These are phyloP conservation scores for Sclerotinia borealis DNA, from an alignment of 2,329 filamentous ascomycete species.

Conservation along the genomic window DNA sequence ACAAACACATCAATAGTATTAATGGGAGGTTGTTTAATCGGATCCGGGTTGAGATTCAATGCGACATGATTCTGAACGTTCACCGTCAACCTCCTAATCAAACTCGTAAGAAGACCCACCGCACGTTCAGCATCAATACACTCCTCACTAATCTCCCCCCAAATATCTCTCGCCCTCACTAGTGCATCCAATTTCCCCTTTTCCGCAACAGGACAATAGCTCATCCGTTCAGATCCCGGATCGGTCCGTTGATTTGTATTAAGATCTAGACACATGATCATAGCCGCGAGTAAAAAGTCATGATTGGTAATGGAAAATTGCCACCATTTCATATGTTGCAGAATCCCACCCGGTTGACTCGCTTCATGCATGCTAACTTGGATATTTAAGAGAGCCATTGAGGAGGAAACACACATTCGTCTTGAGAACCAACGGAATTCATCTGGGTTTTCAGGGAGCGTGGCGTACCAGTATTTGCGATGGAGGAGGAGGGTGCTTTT, in stretches of 20 bases:
- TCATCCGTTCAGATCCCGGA: not conserved
- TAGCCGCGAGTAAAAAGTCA: slow-evolving; percentile 55
- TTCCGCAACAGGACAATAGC: slow-evolving; percentile 18
- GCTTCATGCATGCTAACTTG: slow-evolving; percentile 45
- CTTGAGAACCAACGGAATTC: slow-evolving; percentile 47
- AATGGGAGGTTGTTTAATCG: not conserved
- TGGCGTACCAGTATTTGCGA: slow-evolving; percentile 46
- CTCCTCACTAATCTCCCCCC: slow-evolving; percentile 21
- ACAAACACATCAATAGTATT: not conserved
- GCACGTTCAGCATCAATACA: slow-evolving; percentile 23
- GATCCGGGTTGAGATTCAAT: not conserved
- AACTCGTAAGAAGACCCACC: slow-evolving; percentile 18
- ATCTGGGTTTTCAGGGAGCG: slow-evolving; percentile 27
- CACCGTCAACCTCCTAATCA: slow-evolving; percentile 17
- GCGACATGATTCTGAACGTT: slow-evolving; percentile 3
- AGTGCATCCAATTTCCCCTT: slow-evolving; percentile 21
- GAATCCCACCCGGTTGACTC: slow-evolving; percentile 46
- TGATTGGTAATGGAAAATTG: slow-evolving; percentile 51
- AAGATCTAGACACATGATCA: slow-evolving; percentile 49
- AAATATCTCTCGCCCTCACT: slow-evolving; percentile 21
- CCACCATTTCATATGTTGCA: slow-evolving; percentile 51
- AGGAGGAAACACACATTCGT: slow-evolving; percentile 44
- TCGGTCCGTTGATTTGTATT: slow-evolving; percentile 15
- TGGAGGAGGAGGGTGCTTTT: slow-evolving; percentile 51
- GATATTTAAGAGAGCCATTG: slow-evolving; percentile 42